Conservation (phyloP, 2,329 filamentous ascomycete species). For the Alternaria arbusti region DNA sequence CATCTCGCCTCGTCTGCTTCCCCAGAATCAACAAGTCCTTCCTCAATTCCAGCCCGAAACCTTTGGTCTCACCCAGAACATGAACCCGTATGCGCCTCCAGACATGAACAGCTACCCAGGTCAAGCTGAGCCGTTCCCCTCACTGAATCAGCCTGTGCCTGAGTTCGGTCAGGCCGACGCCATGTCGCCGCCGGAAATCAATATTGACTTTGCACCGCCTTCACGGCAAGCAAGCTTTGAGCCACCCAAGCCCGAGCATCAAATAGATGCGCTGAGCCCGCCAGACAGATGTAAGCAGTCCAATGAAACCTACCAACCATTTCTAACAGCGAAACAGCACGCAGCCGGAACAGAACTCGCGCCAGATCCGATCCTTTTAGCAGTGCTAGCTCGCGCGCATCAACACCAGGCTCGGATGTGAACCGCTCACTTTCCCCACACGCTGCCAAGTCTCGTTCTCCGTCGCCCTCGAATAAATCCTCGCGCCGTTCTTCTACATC, state of each 20-base stretch:
- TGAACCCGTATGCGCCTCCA: conserved; percentile 56
- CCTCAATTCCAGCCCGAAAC: conserved; percentile 56
- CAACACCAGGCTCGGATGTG: conserved; percentile 49
- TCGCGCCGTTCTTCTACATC: conserved; percentile 59
- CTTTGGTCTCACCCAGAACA: conserved; percentile 55
- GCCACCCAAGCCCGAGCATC: conserved; percentile 66
- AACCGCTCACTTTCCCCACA: conserved; percentile 53
- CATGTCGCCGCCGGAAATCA: conserved; percentile 93
- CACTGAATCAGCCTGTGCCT: conserved; percentile 56
- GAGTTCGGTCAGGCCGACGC: conserved; percentile 73
- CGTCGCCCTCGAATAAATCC: conserved; percentile 56
- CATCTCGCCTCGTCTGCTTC: conserved; percentile 67
- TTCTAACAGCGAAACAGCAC: conserved; percentile 49
- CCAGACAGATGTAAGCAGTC: conserved; percentile 67
- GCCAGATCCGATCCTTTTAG: conserved; percentile 67
- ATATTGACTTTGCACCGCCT: conserved; percentile 87
- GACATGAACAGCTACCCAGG: conserved; percentile 60
- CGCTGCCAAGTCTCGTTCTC: conserved; percentile 53
- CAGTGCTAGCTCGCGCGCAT: conserved; percentile 54
- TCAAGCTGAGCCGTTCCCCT: conserved; percentile 56
- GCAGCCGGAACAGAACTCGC: conserved; percentile 62
- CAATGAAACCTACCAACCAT: conserved; percentile 19
- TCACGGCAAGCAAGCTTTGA: conserved; percentile 71
- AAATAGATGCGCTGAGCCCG: conserved; percentile 79
- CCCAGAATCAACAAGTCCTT: conserved; percentile 71